A percentile compares a stretch with the other conserved stretches of the same genome.
These are phyloP conservation scores for Pugionium dolabratum DNA, from an alignment of 345 rosid genomes.

Conservation along the genomic window DNA sequence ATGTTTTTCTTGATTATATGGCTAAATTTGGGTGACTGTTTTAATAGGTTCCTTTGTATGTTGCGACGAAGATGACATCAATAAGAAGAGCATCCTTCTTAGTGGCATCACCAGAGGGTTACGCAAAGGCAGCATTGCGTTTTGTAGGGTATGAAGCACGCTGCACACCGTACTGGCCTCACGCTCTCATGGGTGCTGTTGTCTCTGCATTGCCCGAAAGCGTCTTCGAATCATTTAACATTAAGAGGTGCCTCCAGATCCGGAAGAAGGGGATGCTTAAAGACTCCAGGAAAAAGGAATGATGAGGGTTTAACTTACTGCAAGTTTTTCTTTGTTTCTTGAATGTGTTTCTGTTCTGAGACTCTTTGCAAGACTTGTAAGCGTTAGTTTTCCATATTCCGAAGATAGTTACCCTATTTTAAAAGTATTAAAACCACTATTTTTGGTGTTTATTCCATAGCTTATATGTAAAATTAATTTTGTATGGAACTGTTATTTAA, in stretches of 20 bases:
- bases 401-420: slow-evolving; percentile 2
- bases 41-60: slow-evolving; percentile 70
- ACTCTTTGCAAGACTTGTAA: slow-evolving; percentile 16
- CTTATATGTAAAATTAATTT: too few relatives aligned
- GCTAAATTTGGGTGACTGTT: slow-evolving; percentile 16
- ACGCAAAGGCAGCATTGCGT: slow-evolving; percentile 62
- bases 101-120: slow-evolving; percentile 68
- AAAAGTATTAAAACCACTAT: neutral
- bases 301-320: slow-evolving; percentile 11
- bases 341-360: neutral
- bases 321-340: slow-evolving; percentile 18
- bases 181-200: slow-evolving; percentile 65
- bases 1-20: slow-evolving; percentile 3
- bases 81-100: slow-evolving; percentile 73
- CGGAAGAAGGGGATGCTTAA: slow-evolving; percentile 68
- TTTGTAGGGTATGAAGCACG: slow-evolving; percentile 72
- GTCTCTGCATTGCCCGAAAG: slow-evolving; percentile 52
- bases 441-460: too few relatives aligned
- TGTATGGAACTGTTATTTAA: too few relatives aligned
- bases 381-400: slow-evolving; percentile 10
- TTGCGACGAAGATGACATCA: slow-evolving; percentile 85
- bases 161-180: slow-evolving; percentile 86
- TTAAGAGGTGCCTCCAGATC: slow-evolving; percentile 51
- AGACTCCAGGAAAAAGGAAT: slow-evolving; percentile 68
- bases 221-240: slow-evolving; percentile 53